These are phyloP conservation scores for Trichophyton equinum DNA, from an alignment of 2,329 filamentous ascomycete species.

Conservation along the genomic window DNA sequence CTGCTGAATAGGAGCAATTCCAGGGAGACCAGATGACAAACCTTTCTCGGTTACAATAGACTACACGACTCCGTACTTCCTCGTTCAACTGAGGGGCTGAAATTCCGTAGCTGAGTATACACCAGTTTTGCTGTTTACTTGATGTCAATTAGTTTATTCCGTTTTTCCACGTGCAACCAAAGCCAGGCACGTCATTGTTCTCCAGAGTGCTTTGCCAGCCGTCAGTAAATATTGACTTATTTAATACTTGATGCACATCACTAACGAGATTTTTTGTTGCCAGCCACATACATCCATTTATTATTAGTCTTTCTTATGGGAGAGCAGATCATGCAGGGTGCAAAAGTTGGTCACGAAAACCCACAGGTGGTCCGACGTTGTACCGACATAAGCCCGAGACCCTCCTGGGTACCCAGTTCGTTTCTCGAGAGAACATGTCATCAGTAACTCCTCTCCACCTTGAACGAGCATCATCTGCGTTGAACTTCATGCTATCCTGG, in stretches of 20 bases:
- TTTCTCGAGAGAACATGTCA: not conserved
- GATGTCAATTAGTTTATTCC: not conserved
- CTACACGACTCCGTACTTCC: not conserved
- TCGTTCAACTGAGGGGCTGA: no score
- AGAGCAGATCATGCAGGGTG: not conserved
- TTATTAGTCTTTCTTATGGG: not conserved
- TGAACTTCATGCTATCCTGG: not conserved
- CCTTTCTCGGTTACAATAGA: not conserved
- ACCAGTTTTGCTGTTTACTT: not conserved
- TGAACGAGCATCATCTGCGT: not conserved
- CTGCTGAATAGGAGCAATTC: not conserved
- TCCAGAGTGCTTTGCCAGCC: not conserved
- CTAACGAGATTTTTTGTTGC: not conserved
- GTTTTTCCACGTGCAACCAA: not conserved
- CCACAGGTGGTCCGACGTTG: not conserved
- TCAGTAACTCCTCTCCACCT: not conserved
- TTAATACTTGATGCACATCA: not conserved
- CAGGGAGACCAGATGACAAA: not conserved
- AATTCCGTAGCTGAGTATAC: not conserved
- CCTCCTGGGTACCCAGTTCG: not conserved
- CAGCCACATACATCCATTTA: not conserved
- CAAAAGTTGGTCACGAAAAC: not conserved
- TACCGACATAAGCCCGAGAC: not conserved
- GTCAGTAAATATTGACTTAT: not conserved
- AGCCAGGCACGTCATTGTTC: not conserved